Conservation (phyloP, 306 rosid genomes). For the Psophocarpus tetragonolobus region DNA sequence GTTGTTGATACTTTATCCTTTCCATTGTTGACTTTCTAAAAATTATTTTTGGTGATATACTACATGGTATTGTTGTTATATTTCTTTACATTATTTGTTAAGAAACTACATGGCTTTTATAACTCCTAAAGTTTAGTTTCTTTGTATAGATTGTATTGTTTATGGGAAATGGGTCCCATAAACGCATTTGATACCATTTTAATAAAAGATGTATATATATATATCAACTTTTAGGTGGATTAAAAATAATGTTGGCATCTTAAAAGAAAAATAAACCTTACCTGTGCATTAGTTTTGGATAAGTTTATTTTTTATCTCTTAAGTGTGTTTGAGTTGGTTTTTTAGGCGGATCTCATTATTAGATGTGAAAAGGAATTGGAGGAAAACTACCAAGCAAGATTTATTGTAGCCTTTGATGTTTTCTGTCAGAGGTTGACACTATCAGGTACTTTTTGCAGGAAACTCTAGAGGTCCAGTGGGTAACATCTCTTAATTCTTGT, state of each 20-base stretch:
- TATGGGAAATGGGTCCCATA: not conserved
- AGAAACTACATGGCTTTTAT: constrained; percentile 5
- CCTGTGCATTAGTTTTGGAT: not conserved
- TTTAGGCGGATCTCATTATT: constrained; percentile 29
- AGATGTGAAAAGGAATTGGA: constrained; percentile 22
- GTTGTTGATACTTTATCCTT: not conserved
- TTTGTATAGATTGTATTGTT: not conserved
- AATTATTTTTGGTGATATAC: not conserved
- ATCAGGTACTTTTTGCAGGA: constrained; percentile 52
- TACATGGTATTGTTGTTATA: constrained; percentile 9
- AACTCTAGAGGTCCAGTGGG: constrained; percentile 31
- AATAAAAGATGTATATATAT: not conserved
- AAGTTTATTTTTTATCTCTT: constrained; percentile 11
- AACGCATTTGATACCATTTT: not conserved
- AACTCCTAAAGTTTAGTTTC: not conserved
- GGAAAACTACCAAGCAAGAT: constrained; percentile 41
- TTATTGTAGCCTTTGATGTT: constrained; percentile 9
- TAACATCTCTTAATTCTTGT: constrained; percentile 31
- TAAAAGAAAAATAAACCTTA: not conserved
- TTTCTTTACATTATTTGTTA: constrained; percentile 3
- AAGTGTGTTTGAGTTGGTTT: constrained; percentile 19
- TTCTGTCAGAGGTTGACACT: constrained; percentile 31
- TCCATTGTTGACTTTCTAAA: not conserved
- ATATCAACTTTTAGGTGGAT: constrained; percentile 2
- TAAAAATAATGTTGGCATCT: not conserved